Base-by-base conservation (phyloP, 1,139 yeast genomes). In the Pichia cactophila region DNA sequence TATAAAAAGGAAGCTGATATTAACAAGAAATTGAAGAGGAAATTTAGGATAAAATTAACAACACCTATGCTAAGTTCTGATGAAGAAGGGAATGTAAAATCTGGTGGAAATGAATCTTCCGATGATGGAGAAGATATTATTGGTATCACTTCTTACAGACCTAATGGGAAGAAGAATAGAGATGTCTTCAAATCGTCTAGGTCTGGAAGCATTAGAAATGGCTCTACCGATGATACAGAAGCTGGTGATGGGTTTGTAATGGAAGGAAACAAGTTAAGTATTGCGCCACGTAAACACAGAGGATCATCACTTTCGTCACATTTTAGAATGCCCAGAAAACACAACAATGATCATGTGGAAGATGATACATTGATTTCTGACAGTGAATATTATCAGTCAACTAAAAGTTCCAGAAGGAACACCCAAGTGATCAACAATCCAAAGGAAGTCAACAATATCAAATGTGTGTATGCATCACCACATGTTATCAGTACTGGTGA, bases 331-430 rank as follows among this genome's bases (percentile, higher is more conserved):
- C 6, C 44, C 11, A 41, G 35, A 7, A 47, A 36, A 17, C 11
- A 31, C 4, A 28, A 37, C 20, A 8, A 35, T 17, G 38, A 35
- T 35, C 16, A 35, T 31, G 10, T 44, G 11, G 28, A 31, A 8
- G 51, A 48, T 29, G 51, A 48, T 16, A 46, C 42, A 16, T 8
- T 31, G 7, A n/a, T 38, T 17, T 43, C 44, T 14, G 51, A 49
- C 28, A 9, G 43, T 4, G 51, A 49, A 9, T 36, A 43, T 23
- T 14, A 33, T 17, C 41, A 28, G 35, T 39, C 38, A 3, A 35
- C 35, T 26, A 11, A 12, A 10, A 40, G 46, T n/a, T 42, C 50
- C 2, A 42, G 43, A n/a, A 47, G 38, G 17, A 36, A 20, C 14
- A 44, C 33, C 1, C 45, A 47, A 9, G 28, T 23, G 12, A 11